These are phyloP conservation scores for Dryadomyces quercivorus DNA, from an alignment of 2,329 filamentous ascomycete genomes.

Conservation along the genomic window DNA sequence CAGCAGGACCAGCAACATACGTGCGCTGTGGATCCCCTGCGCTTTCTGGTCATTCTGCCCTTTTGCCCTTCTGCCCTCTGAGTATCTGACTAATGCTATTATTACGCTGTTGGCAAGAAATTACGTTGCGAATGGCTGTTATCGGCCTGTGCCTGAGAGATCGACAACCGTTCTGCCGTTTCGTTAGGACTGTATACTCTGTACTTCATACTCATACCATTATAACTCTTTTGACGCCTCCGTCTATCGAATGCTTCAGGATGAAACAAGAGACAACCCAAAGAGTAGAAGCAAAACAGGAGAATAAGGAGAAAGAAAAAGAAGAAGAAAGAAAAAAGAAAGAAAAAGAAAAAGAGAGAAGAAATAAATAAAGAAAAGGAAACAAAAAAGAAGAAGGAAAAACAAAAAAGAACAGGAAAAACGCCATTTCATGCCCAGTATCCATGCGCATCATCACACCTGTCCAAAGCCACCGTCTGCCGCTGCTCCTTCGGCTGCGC, in stretches of 20 bases:
- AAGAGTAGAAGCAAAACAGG: background rate
- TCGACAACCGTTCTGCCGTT: no score
- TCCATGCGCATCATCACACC: slow-evolving; percentile 4
- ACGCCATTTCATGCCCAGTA: background rate
- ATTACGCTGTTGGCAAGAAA: no score
- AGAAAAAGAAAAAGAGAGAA: background rate
- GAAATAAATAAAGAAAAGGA: background rate
- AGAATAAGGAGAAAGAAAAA: background rate
- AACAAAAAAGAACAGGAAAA: background rate
- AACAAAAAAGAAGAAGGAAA: background rate
- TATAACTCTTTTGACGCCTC: no score
- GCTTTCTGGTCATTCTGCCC: no score
- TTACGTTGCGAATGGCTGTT: no score
- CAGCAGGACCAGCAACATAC: no score
- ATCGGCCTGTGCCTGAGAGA: no score
- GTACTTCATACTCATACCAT: background rate
- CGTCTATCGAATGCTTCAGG: no score
- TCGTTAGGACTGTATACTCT: no score
- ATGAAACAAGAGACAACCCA: background rate
- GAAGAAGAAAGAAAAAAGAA: background rate
- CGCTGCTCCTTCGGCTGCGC: background rate
- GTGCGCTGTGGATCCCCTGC: no score
- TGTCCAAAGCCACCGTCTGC: slow-evolving; percentile 7
- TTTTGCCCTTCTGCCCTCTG: no score
- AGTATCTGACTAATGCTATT: no score